phyloP scores from a whole-genome alignment of 495 filamentous ascomycete genomes.

The Elasticomyces elasticus region DNA sequence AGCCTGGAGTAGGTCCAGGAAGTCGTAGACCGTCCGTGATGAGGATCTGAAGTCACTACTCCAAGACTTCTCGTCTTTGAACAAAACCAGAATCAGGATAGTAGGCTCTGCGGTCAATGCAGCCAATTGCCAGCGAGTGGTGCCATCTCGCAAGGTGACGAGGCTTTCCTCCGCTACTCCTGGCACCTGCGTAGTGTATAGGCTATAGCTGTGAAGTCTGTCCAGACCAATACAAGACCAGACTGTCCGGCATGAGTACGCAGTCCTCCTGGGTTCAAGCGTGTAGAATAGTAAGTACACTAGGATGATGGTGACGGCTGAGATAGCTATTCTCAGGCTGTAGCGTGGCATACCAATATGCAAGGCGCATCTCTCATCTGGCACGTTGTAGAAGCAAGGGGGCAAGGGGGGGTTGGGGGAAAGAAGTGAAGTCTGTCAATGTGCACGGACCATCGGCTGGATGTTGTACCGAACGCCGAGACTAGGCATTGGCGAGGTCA shows the following conservation, averaged over 20 bases:
- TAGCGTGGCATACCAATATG: not conserved
- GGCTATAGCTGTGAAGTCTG: not conserved
- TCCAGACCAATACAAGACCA: slow-evolving; percentile 5
- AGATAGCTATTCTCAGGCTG: not conserved
- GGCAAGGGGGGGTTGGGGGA: no score
- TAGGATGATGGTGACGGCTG: not conserved
- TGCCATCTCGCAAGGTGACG: slow-evolving; percentile 1
- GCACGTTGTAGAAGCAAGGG: no score
- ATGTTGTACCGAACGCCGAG: no score
- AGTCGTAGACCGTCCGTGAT: not conserved
- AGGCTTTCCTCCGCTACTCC: not conserved
- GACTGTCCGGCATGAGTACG: slow-evolving; percentile 11
- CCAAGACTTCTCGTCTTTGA: slow-evolving; percentile 5
- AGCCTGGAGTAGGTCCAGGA: slow-evolving; percentile 1
- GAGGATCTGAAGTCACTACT: slow-evolving; percentile 11
- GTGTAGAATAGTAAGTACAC: slow-evolving; percentile 2
- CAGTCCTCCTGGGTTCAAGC: slow-evolving; percentile 9
- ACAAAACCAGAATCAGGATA: slow-evolving; percentile 4
- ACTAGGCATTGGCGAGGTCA: no score
- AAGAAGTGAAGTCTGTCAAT: no score
- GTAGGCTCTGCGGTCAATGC: not conserved
- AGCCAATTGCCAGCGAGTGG: not conserved
- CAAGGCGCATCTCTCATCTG: not conserved
- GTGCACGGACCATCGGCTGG: no score
- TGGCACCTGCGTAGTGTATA: not conserved